Base-by-base conservation (phyloP, 1,139 yeast genomes). In the Protomyces inouyei region DNA sequence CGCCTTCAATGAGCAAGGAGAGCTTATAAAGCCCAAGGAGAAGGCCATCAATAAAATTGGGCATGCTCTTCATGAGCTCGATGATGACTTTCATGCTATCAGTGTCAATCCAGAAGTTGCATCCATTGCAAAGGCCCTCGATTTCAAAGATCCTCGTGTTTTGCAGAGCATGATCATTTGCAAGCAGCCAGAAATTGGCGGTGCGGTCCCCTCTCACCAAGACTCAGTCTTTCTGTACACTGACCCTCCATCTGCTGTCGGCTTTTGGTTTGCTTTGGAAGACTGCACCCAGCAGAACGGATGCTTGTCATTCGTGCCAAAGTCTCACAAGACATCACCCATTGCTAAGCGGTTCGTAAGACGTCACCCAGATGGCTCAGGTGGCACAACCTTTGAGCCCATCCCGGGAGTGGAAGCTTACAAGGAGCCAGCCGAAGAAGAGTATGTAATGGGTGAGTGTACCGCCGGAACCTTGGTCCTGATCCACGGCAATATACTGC, bases 221-320 rank as follows among this genome's bases (percentile, higher is more conserved):
- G 96, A 88, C 72, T 91, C 85, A 0, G 84, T 85, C 2, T 88
- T 88, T 70, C 77, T 88, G 45, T 88, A 79, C 74, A 88, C 95
- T 0, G 78, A 83, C 36, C 95, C 95, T 0, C 85, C 82, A 64
- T 76, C 84, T 1, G 91, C 93, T 0, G 74, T 87, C 52, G 96
- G 95, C 3, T 88, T 86, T 72, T 88, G 95, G 95, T 84, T 85
- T 71, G 93, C 95, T 0, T 76, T 88, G 68, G 91, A 88, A 70
- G 88, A 87, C 71, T 88, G 95, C 72, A 85, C 86, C 1, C 68
- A 73, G 5, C 77, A 76, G 6, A 88, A 88, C 72, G 95, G 95
- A 0, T 87, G 95, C 67, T 76, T 88, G 37, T 82, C 84, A 67
- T 87, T 81, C 71, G 79, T 83, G n/a, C 92, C 95, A 0, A 93